These are phyloP conservation scores for Pulveroboletus ravenelii DNA, from an alignment of 768 basidiomycete genomes.

Conservation along the genomic window DNA sequence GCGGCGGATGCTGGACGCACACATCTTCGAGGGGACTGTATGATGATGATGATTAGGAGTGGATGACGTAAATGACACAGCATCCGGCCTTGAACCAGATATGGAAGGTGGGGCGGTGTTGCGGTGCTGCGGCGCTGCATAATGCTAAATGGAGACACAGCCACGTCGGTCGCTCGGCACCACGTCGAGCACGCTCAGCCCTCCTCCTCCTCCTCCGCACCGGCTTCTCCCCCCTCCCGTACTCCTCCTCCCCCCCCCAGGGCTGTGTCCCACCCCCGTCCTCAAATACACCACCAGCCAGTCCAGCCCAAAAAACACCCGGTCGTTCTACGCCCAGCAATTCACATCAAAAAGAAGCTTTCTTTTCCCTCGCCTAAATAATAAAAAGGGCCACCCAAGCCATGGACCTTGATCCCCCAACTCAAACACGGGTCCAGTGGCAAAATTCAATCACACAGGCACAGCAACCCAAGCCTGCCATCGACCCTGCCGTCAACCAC, in stretches of 20 bases:
- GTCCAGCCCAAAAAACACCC: no score
- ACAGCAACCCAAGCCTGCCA: slow-evolving; percentile 31
- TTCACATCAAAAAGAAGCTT: slow-evolving; percentile 34
- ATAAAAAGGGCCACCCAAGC: slow-evolving; percentile 31
- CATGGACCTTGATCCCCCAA: slow-evolving; percentile 34
- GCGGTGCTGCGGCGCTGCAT: slow-evolving; percentile 34
- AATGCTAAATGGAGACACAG: slow-evolving; percentile 31
- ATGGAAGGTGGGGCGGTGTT: slow-evolving; percentile 28
- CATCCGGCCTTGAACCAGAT: slow-evolving; percentile 17
- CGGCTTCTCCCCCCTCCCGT: slow-evolving; percentile 6
- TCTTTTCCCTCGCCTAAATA: slow-evolving; percentile 35
- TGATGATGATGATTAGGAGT: no score
- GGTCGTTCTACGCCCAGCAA: no score
- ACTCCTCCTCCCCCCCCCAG: no score
- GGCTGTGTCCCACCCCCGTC: slow-evolving; percentile 20
- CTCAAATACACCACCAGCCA: slow-evolving; percentile 30
- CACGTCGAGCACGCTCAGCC: slow-evolving; percentile 28
- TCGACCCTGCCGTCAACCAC: slow-evolving; percentile 33
- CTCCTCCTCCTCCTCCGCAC: not conserved
- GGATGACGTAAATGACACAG: slow-evolving; percentile 11
- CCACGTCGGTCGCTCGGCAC: slow-evolving; percentile 32
- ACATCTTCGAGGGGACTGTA: slow-evolving; percentile 44
- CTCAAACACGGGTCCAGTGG: slow-evolving; percentile 33
- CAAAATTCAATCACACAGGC: slow-evolving; percentile 30
- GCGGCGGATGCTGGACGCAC: slow-evolving; percentile 70